These are phyloP conservation scores for Petunia hybrid DNA, from an alignment of 305 asterid species.

Conservation along the genomic window DNA sequence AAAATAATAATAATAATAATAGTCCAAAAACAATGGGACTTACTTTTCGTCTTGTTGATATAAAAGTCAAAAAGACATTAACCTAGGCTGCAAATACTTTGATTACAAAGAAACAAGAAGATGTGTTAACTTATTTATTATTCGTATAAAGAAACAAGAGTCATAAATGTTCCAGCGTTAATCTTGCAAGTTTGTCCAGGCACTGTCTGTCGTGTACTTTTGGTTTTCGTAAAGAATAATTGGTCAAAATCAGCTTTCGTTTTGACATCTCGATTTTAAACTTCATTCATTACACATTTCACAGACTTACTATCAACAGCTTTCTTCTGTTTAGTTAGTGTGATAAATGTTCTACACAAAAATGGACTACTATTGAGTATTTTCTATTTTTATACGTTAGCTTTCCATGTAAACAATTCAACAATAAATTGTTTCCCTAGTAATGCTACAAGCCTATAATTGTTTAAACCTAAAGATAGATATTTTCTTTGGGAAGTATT, in stretches of 20 bases:
- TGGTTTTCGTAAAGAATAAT: constrained; percentile 25
- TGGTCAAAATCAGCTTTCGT: constrained; percentile 20
- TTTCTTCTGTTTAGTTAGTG: background rate
- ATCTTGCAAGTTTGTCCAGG: constrained; percentile 30
- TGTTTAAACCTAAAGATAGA: background rate
- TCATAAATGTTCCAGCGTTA: constrained; percentile 25
- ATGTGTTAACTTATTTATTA: background rate
- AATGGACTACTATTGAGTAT: background rate
- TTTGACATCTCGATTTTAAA: background rate
- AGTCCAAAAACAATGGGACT: too few species aligned
- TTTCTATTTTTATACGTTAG: background rate
- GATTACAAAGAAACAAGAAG: background rate
- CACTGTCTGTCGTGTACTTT: constrained; percentile 31
- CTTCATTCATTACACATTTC: constrained; percentile 19
- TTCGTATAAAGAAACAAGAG: background rate
- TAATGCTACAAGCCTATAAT: background rate
- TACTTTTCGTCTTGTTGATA: background rate
- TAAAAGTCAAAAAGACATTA: constrained; percentile 18
- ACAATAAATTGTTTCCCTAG: constrained; percentile 28
- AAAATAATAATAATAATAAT: too few species aligned
- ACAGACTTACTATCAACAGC: background rate
- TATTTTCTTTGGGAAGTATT: background rate
- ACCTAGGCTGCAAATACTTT: constrained; percentile 6
- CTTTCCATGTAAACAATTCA: constrained; percentile 13
- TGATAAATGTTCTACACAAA: background rate